Evolutionary conservation across 805 yeast genomes (phyloP), one percentile per base, ranked within the genome.

Genomic region (Brettanomyces bruxellensis): DNA sequence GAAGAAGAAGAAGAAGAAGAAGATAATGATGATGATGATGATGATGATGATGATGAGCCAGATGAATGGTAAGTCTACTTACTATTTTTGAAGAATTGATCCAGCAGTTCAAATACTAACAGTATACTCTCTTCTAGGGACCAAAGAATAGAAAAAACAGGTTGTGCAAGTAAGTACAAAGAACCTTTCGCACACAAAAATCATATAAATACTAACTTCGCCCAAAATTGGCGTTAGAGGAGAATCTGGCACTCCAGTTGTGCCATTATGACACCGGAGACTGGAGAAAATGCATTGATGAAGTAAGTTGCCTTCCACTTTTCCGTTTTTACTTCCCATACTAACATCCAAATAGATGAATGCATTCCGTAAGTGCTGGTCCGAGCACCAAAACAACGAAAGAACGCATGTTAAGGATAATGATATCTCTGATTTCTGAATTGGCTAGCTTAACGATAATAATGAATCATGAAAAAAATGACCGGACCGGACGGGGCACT

Each of bases 261-360:
- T 86, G 95, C 54, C 89, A 83, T 58, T 89, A 88, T 3, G 95
- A 85, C 49, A 82, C 81, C 1, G 78, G 78, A 28, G 95, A 86
- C 58, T 86, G 95, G 95, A 66, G 95, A 45, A 65, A 78, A 55
- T 85, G 95, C 52, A 60, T 77, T 2, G 65, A 67, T 18, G 93
- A 86, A 59, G 83, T 81, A 55, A 48, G 79, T 46, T 13, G 38
- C 8, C 32, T 28, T 28, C 32, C 3, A 6, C 32, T 28, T 28
- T 28, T 28, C 7, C 9, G 32, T 9, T 28, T 2, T 7, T 28
- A 25, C 24, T 5, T 23, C 3, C 24, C 36, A 28, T 35, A 43
- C 41, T 37, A 40, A 47, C 44, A 13, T n/a, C 28, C 38, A n/a
- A 22, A 3, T 25, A 69, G 71, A 70, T 71, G 76, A 56, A 55